Evolutionary conservation across 352 stramenopile genomes (phyloP), one percentile per base, ranked within the genome.

Genomic region (Plasmopara halstedii): DNA sequence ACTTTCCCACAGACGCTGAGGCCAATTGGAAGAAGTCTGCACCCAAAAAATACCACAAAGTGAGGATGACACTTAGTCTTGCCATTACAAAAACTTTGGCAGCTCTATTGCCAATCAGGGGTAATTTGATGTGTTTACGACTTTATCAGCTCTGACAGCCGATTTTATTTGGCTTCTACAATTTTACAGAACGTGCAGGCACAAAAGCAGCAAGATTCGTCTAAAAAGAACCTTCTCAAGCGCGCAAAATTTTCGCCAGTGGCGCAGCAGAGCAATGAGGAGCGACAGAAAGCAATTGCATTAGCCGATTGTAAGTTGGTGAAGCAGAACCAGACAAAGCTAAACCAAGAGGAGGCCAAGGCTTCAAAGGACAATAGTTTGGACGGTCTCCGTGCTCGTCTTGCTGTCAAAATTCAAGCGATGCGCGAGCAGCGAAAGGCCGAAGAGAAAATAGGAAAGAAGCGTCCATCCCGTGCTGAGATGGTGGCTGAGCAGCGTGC

Each of bases 31-130:
- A 71, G 40, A 73, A 80, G 49, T 83, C 70, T 29, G 59, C 70
- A 14, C 76, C 76, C 40, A 79, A 80, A 46, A 89, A 89, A 53
- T 87, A 87, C 52, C 74, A 86, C 64, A 79, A 82, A 58, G 72
- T 84, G 49, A 49, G 60, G 15, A 6, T n/a, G n/a, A n/a, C n/a
- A n/a, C 14, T 17, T 20, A 7, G 18, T 45, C 8, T 36, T 46
- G 27, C 39, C 21, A 34, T 23, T 42, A 45, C 42, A 29, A 52
- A 8, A 13, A 41, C 10, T 49, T 19, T 6, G n/a, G n/a, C n/a
- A n/a, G n/a, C n/a, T n/a, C n/a, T n/a, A n/a, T n/a, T n/a, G n/a
- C n/a, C n/a, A n/a, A n/a, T n/a, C n/a, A n/a, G n/a, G n/a, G n/a
- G n/a, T n/a, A n/a, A n/a, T n/a, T n/a, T n/a, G n/a, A n/a, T n/a